Conservation (phyloP, 352 stramenopile genomes). For the Globisporangium mamillatum region DNA sequence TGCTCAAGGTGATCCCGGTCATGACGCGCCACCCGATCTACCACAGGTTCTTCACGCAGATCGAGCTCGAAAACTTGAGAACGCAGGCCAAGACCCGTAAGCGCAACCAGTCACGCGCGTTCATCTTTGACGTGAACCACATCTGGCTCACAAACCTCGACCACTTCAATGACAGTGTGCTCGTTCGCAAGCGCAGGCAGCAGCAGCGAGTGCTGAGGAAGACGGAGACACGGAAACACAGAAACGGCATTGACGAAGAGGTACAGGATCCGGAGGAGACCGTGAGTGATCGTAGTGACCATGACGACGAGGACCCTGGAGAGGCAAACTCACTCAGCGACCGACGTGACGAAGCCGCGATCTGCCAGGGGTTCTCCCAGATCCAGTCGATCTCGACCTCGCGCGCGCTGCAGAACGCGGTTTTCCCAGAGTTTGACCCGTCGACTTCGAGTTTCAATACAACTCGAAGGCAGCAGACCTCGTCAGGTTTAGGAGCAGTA, state of each 20-base stretch:
- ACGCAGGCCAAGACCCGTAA: conserved; percentile 57
- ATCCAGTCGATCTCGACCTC: conserved; percentile 71
- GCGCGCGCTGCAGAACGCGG: conserved; percentile 50
- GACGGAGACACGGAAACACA: neutral
- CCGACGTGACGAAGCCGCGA: conserved; percentile 52
- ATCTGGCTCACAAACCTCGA: conserved; percentile 91
- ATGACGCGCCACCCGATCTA: conserved; percentile 69
- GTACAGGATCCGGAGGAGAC: neutral
- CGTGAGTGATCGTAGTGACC: neutral
- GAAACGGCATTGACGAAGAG: neutral
- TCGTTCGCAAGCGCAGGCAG: conserved; percentile 14
- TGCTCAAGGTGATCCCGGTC: conserved; percentile 45
- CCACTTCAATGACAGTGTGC: conserved; percentile 68
- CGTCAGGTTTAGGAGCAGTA: neutral
- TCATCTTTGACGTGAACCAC: conserved; percentile 88
- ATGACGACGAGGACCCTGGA: neutral
- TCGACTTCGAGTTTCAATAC: conserved; percentile 2
- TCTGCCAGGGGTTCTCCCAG: conserved; percentile 68
- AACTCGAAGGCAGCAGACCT: neutral
- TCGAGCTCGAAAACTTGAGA: conserved; percentile 73
- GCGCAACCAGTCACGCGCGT: conserved; percentile 74
- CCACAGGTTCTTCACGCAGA: conserved; percentile 47
- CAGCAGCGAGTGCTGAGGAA: conserved; percentile 13
- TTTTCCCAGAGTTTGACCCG: conserved; percentile 26
- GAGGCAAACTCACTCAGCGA: conserved; percentile 36